Percentiles rank a stretch among this genome's conserved stretches.
phyloP scores from a whole-genome alignment of 1,284 basidiomycete species.

The Leccinum cinnamomeum region DNA sequence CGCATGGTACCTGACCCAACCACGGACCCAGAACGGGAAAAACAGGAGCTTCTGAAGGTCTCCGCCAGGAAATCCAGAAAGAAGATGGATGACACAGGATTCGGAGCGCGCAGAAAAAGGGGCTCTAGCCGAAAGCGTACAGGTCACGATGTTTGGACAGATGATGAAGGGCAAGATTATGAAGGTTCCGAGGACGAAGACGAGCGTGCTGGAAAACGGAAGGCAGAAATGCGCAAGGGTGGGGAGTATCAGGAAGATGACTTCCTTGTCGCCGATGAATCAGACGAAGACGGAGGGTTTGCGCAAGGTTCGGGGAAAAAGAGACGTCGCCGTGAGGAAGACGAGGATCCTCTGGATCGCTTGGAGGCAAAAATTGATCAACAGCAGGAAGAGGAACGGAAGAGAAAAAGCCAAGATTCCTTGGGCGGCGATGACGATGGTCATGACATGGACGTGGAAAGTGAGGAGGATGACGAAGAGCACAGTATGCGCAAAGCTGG shows the following conservation, averaged over 20 bases:
- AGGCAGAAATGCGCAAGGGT: conserved; percentile 45
- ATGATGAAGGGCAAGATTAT: conserved; percentile 60
- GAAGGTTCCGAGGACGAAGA: conserved; percentile 52
- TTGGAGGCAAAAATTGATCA: conserved; percentile 61
- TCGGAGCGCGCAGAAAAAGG: conserved; percentile 46
- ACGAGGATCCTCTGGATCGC: conserved; percentile 62
- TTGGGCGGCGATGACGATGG: conserved; percentile 37
- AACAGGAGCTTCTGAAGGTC: conserved; percentile 65
- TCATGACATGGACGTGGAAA: conserved; percentile 70
- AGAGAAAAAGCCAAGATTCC: conserved; percentile 25
- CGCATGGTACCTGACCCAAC: conserved; percentile 74
- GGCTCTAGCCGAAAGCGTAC: conserved; percentile 48
- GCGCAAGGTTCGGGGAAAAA: conserved; percentile 38
- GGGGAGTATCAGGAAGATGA: conserved; percentile 80
- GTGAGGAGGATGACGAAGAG: conserved; percentile 69
- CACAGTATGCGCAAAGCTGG: conserved; percentile 56
- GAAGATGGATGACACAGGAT: conserved; percentile 46
- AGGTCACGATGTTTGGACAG: conserved; percentile 54
- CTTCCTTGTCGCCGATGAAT: conserved; percentile 75
- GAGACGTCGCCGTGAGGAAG: conserved; percentile 42
- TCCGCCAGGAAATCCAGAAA: conserved; percentile 63
- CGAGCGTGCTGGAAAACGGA: conserved; percentile 40
- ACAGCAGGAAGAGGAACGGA: conserved; percentile 50
- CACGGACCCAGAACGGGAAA: conserved; percentile 71
- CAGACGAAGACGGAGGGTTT: conserved; percentile 59